A percentile compares a stretch with the other conserved stretches of the same genome.
phyloP scores from a whole-genome alignment of 371 early-diverging fungal species.

The Mucor irregularis region DNA sequence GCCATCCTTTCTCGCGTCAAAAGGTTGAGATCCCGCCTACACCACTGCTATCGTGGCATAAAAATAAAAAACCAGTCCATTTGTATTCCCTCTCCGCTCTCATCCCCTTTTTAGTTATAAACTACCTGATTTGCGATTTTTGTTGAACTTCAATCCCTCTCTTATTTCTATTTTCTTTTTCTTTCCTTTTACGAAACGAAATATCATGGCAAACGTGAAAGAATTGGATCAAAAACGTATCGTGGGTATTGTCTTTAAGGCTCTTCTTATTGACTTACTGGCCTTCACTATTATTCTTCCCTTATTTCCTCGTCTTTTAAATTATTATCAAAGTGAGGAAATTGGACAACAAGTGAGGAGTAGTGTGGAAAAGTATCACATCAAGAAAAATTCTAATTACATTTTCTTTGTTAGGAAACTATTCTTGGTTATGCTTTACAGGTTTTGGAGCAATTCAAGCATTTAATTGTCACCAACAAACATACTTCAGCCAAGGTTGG shows the following conservation, averaged over 20 bases:
- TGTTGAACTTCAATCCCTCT: no score
- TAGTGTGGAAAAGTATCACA: neutral
- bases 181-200: neutral
- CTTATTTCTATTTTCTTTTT: neutral
- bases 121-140: no score
- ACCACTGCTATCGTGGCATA: no score
- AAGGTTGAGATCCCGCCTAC: no score
- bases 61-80: no score
- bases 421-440: slow-evolving; percentile 36
- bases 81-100: no score
- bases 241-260: slow-evolving; percentile 58
- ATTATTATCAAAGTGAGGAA: slow-evolving; percentile 60
- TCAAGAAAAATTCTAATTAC: neutral
- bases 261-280: slow-evolving; percentile 90
- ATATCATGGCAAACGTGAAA: slow-evolving; percentile 2
- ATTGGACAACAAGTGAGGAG: slow-evolving; percentile 47
- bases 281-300: slow-evolving; percentile 98
- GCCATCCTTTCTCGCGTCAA: no score
- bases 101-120: no score
- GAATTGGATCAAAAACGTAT: slow-evolving; percentile 9
- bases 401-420: slow-evolving; percentile 22
- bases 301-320: slow-evolving; percentile 78
- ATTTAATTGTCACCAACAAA: slow-evolving; percentile 14
- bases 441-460: slow-evolving; percentile 42
- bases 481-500: slow-evolving; percentile 13